Conservation (phyloP, 495 filamentous ascomycete genomes). For the Tetracladium setigerum region DNA sequence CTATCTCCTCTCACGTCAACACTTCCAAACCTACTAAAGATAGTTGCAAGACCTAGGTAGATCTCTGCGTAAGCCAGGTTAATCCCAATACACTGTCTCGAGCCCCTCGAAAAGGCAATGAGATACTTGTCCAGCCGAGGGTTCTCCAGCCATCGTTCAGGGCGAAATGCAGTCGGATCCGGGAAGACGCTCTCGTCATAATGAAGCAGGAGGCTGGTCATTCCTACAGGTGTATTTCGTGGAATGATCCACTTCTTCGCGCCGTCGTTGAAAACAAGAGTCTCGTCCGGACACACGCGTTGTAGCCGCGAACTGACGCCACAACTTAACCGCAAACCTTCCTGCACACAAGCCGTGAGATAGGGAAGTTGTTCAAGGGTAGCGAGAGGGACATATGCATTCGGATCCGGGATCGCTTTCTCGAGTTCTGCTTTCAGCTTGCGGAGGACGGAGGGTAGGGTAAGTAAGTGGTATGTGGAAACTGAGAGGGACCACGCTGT, state of each 20-base stretch:
- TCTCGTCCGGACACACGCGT: slow-evolving; percentile 28
- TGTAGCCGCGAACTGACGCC: slow-evolving; percentile 25
- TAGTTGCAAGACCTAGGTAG: slow-evolving; percentile 26
- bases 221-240: slow-evolving; percentile 35
- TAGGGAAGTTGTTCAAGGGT: slow-evolving; percentile 38
- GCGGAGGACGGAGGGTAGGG: slow-evolving; percentile 17
- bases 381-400: slow-evolving; percentile 15
- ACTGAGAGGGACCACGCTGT: slow-evolving; percentile 23
- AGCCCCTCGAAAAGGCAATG: slow-evolving; percentile 40
- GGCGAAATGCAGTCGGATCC: slow-evolving; percentile 34
- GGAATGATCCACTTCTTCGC: slow-evolving; percentile 24
- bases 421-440: slow-evolving; percentile 24
- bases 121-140: slow-evolving; percentile 30
- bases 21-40: slow-evolving; percentile 25
- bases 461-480: slow-evolving; percentile 27
- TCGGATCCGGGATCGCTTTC: slow-evolving; percentile 13
- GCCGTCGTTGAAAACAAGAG: slow-evolving; percentile 4
- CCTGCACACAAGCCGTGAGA: slow-evolving; percentile 34
- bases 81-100: slow-evolving; percentile 42
- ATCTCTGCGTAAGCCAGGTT: slow-evolving; percentile 39
- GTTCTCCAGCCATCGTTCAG: slow-evolving; percentile 39
- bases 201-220: slow-evolving; percentile 38
- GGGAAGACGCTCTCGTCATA: slow-evolving; percentile 39
- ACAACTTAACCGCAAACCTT: slow-evolving; percentile 34
- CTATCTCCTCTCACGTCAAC: background rate